Conservation (phyloP, 306 rosid species). For the Fragaria iinumae region DNA sequence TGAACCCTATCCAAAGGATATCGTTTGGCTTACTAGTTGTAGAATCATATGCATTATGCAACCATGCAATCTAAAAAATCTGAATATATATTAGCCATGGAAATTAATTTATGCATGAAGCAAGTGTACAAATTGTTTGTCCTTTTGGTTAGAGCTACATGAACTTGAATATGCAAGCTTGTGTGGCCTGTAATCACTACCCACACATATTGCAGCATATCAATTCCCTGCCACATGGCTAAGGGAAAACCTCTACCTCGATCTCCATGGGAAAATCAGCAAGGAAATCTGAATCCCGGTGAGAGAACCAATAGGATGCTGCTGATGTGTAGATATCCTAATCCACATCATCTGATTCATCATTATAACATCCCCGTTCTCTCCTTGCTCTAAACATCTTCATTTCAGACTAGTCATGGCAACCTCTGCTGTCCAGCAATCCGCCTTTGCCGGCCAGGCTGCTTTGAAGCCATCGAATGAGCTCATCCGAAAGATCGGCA, state of each 20-base stretch:
- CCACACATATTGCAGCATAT: slow-evolving; percentile 23
- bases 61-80: no score
- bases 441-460: slow-evolving; percentile 79
- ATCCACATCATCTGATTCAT: slow-evolving; percentile 52
- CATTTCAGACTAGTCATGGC: slow-evolving; percentile 50
- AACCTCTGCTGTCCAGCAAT: slow-evolving; percentile 75
- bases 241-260: slow-evolving; percentile 24
- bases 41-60: no score
- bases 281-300: slow-evolving; percentile 51
- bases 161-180: background rate
- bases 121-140: background rate
- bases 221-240: slow-evolving; percentile 52
- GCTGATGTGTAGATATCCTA: slow-evolving; percentile 77
- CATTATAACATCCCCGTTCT: slow-evolving; percentile 29
- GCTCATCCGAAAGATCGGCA: slow-evolving; percentile 64
- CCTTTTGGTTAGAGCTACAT: slow-evolving; percentile 5
- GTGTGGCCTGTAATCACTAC: slow-evolving; percentile 45
- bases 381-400: slow-evolving; percentile 17
- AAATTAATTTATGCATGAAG: background rate
- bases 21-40: no score
- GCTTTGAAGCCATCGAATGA: slow-evolving; percentile 79
- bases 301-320: slow-evolving; percentile 59
- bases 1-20: no score
- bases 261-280: slow-evolving; percentile 32
- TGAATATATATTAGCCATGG: background rate